Conservation (phyloP, 2,329 filamentous ascomycete genomes). For the Coniochaeta hoffmannii region DNA sequence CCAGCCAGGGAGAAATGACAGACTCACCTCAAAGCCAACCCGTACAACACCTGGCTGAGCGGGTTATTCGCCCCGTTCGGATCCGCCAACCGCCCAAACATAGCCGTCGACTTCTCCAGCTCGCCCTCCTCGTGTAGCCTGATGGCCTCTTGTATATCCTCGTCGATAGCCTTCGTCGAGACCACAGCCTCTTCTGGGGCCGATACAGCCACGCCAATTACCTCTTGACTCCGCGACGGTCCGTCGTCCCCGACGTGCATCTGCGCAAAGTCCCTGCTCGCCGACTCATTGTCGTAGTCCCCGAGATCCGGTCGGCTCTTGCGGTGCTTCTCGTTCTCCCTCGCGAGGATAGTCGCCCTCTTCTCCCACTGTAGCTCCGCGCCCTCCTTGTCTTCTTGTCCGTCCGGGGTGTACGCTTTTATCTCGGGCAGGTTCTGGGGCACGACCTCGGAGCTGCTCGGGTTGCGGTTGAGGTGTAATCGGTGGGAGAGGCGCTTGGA, state of each 20-base stretch:
- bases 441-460: constrained; percentile 62
- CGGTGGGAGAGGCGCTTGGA: constrained; percentile 55
- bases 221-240: constrained; percentile 2
- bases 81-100: constrained; percentile 81
- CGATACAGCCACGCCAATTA: background rate
- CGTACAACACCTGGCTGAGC: constrained; percentile 90
- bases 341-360: constrained; percentile 81
- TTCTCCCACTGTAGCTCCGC: constrained; percentile 81
- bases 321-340: constrained; percentile 44
- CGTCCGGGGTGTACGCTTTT: constrained; percentile 29
- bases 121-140: constrained; percentile 81
- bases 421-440: constrained; percentile 77
- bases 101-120: constrained; percentile 67
- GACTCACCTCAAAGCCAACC: constrained; percentile 74
- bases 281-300: constrained; percentile 7
- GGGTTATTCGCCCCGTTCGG: constrained; percentile 83
- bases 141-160: constrained; percentile 92
- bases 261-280: constrained; percentile 18
- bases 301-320: constrained; percentile 27
- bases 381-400: constrained; percentile 33
- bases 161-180: constrained; percentile 47
- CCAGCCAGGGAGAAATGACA: background rate
- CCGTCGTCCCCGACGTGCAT: constrained; percentile 18
- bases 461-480: constrained; percentile 57
- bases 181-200: constrained; percentile 22